Base-by-base conservation (phyloP, 1,139 yeast genomes). In the Blastobotrys aristatus region DNA sequence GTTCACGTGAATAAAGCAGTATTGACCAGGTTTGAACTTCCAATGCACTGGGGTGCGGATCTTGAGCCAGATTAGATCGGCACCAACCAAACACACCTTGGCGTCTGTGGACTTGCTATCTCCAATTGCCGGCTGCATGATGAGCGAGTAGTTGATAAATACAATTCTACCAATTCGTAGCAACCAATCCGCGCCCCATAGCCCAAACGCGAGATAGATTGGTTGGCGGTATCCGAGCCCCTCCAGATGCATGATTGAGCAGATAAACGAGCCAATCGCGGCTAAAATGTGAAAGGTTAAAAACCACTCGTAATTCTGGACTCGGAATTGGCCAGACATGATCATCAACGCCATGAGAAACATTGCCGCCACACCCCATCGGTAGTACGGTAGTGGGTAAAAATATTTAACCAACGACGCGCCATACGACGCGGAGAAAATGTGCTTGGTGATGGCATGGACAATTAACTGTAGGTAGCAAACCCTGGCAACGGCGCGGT, bases 321-420 rank as follows among this genome's bases (percentile, higher is more conserved):
- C 63, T 45, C 82, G 65, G 30, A 86, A 62, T n/a, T 65, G 55
- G 1, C 85, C 81, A 36, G 75, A 73, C 49, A 76, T 61, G 26
- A 74, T 59, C 66, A 83, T 68, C 3, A 79, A 47, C 11, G 73
- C 64, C 54, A 72, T 68, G n/a, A 75, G 57, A 36, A 75, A 67
- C 17, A 74, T 58, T 0, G 84, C 81, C 30, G 76, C 76, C 40
- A 74, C 73, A 44, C 95, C 95, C 72, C 80, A 77, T 39, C 69
- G 61, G 46, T 64, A 67, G 45, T 65, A 63, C 2, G 66, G 63
- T 27, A 63, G 49, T 1, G 70, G 67, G 44, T 65, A 66, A 49
- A 64, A 65, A 47, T 60, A 65, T 51, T 62, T 58, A 13, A 49
- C 58, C 42, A 65, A 47, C 7, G 65, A 59, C 2, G 63, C 63